Evolutionary conservation across 495 filamentous ascomycete species (phyloP).

Genomic region (Aspergillus haitiensis): DNA sequence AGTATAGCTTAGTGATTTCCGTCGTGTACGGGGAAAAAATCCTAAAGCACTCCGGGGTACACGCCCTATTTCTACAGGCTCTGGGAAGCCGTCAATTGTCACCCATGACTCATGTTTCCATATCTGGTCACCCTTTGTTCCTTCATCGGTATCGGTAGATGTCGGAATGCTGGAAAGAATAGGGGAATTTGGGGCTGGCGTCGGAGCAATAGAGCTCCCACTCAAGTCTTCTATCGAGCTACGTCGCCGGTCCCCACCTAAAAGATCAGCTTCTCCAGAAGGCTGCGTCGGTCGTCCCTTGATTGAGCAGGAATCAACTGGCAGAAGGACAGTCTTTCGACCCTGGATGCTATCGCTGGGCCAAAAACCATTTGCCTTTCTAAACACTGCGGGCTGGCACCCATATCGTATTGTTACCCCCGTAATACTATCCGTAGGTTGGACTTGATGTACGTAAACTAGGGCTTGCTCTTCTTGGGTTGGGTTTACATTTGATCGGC

Average conservation of each 20-base stretch:
- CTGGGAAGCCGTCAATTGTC: constrained; percentile 64
- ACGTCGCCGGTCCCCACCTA: constrained; percentile 30
- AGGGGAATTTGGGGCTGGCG: constrained; percentile 24
- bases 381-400: constrained; percentile 73
- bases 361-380: constrained; percentile 91
- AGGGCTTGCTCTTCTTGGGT: constrained; percentile 69
- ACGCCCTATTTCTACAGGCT: constrained; percentile 81
- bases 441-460: constrained; percentile 88
- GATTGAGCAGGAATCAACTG: constrained; percentile 84
- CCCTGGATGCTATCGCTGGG: constrained; percentile 85
- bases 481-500: constrained; percentile 37
- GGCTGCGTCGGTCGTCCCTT: constrained; percentile 61
- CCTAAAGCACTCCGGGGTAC: constrained; percentile 79
- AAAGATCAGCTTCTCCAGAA: constrained; percentile 35
- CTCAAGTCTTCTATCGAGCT: constrained; percentile 37
- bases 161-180: constrained; percentile 21
- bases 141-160: constrained; percentile 24
- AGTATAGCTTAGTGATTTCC: constrained; percentile 66
- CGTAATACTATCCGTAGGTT: constrained; percentile 77
- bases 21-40: constrained; percentile 87
- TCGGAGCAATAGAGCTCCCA: constrained; percentile 46
- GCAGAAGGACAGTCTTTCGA: constrained; percentile 76
- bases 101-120: constrained; percentile 92
- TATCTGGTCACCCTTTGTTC: constrained; percentile 51
- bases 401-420: constrained; percentile 88